phyloP scores from a whole-genome alignment of 202 grass and related monocot species.

The Bolboschoenoplectus hybrid region DNA sequence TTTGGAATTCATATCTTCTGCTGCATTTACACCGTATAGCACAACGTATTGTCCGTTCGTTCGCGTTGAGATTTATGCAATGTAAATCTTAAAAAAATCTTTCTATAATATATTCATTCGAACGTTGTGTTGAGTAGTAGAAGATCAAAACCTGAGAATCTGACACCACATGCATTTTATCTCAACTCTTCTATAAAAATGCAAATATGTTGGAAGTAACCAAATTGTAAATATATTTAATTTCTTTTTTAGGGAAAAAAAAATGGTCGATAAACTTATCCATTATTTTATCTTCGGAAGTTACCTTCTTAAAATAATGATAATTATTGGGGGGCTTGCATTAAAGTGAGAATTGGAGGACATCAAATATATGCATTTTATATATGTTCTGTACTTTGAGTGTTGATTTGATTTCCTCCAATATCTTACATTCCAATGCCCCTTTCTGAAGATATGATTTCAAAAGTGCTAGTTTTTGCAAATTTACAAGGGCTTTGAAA shows the following conservation, averaged over 20 bases:
- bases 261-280: too few species aligned
- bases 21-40: too few species aligned
- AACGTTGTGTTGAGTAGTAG: too few species aligned
- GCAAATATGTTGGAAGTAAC: neutral
- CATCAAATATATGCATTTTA: neutral
- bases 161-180: conserved; percentile 7
- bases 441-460: neutral
- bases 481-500: neutral
- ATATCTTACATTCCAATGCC: conserved; percentile 23
- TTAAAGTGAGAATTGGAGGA: conserved; percentile 23
- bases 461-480: neutral
- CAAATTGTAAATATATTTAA: neutral
- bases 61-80: too few species aligned
- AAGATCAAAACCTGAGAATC: neutral
- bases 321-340: neutral
- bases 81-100: too few species aligned
- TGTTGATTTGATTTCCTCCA: conserved; percentile 28
- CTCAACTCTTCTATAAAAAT: conserved; percentile 2
- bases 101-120: too few species aligned
- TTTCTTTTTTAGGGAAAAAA: neutral
- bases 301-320: neutral
- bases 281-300: neutral
- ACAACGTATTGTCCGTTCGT: too few species aligned
- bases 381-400: neutral
- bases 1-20: too few species aligned